Evolutionary conservation across 2,329 filamentous ascomycete genomes (phyloP).

Genomic region (Hirsutella minnesotensis): DNA sequence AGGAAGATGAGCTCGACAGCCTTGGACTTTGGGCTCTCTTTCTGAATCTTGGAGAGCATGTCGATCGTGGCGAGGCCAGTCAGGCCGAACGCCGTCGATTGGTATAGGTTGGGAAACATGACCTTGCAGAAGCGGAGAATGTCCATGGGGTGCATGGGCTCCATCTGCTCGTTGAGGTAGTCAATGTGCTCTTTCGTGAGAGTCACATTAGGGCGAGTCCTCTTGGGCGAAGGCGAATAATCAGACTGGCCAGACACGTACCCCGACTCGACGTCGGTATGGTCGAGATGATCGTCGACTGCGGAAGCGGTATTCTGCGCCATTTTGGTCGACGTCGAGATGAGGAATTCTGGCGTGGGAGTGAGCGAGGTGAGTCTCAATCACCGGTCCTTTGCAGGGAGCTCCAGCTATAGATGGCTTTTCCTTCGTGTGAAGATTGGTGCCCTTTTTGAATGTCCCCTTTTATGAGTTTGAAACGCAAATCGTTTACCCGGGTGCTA

Average conservation of each 20-base stretch:
- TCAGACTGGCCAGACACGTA: conserved; percentile 53
- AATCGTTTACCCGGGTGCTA: too few species aligned
- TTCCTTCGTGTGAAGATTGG: too few species aligned
- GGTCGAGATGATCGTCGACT: conserved; percentile 27
- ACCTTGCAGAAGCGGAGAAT: conserved; percentile 87
- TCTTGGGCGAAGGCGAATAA: conserved; percentile 22
- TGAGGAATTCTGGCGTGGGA: not conserved
- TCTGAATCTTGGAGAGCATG: conserved; percentile 67
- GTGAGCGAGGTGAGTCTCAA: not conserved
- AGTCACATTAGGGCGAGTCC: conserved; percentile 58
- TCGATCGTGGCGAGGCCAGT: conserved; percentile 75
- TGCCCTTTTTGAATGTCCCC: too few species aligned
- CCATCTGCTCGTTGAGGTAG: conserved; percentile 82
- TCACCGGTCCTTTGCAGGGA: too few species aligned
- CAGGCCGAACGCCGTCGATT: conserved; percentile 74
- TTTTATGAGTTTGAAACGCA: too few species aligned
- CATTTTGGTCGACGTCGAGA: conserved; percentile 1
- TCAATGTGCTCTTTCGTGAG: conserved; percentile 82
- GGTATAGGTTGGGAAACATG: conserved; percentile 79
- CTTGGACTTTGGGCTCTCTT: conserved; percentile 47
- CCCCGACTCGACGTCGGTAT: conserved; percentile 59
- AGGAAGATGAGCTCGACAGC: conserved; percentile 64
- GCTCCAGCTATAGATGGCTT: too few species aligned
- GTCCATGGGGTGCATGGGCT: conserved; percentile 79
- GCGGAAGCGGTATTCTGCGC: conserved; percentile 19